Base-by-base conservation (phyloP, 2,329 filamentous ascomycete species). In the Raffaelea arxii region DNA sequence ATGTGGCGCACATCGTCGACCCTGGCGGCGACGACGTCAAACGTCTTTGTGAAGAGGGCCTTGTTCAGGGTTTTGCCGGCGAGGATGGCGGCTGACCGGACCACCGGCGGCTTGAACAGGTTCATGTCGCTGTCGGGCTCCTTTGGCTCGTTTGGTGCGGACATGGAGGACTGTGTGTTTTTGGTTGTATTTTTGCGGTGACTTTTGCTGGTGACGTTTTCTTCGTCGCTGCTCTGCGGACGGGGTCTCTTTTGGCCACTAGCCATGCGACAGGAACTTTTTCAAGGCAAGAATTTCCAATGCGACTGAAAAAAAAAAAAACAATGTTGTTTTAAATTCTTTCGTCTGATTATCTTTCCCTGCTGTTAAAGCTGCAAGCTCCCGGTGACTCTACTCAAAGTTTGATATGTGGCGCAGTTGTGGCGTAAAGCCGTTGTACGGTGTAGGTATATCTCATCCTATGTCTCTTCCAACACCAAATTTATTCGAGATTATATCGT, bases 1-100 rank as follows among this genome's bases (percentile, higher is more conserved):
- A 97, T 88, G 56, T 88, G 78, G 55, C 79, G 84, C 50, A 77
- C 77, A 59, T 92, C 84, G 53, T 78, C 76, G 39, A 97, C 71
- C 32, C 84, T 78, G 6, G 89, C 91, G 3, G 89, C 90, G 9
- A 88, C 78, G 22, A 91, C 71, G 22, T 83, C 80, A 46, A 95
- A 68, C 1, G 74, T 85, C 62, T 83, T 87, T 44, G 77, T 72
- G 69, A 97, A 97, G 53, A 94, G 82, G 16, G 82, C 75, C 54
- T 86, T 82, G 67, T 98, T 90, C 53, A 98, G 78, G 11, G 36
- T 46, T 3, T 21, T 23, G n/a, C 46, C 36, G 2, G 51, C 50
- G 59, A 81, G 81, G n/a, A 51, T 25, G 70, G 87, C 86, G 49
- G 83, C 81, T 9, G 65, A 62, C 62, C 86, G 84, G 56, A 91